These are phyloP conservation scores for Sphaerulina vaccinii DNA, from an alignment of 2,329 filamentous ascomycete species.

Conservation along the genomic window DNA sequence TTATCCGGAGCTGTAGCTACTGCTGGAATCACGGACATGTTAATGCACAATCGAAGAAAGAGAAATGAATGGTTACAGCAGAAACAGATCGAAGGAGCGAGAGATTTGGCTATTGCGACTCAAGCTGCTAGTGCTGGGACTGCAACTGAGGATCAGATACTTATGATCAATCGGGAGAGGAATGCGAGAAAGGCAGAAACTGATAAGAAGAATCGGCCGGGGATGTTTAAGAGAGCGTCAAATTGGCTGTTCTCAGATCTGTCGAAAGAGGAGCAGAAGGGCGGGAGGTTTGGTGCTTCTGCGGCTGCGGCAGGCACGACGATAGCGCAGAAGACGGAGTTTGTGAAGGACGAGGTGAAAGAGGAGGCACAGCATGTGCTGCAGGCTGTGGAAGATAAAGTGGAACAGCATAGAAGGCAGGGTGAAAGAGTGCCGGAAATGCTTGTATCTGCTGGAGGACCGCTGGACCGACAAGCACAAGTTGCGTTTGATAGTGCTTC, in stretches of 20 bases:
- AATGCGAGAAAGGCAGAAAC: conserved; percentile 59
- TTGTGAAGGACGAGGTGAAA: conserved; percentile 12
- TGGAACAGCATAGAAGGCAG: conserved; percentile 31
- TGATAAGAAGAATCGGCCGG: conserved; percentile 37
- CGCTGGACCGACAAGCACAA: conserved; percentile 48
- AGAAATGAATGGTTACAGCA: conserved; percentile 59
- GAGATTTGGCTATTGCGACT: conserved; percentile 46
- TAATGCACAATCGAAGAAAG: conserved; percentile 66
- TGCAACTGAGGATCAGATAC: conserved; percentile 52
- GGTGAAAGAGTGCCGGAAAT: conserved; percentile 32
- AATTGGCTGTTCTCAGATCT: conserved; percentile 36
- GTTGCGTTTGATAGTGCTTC: conserved; percentile 39
- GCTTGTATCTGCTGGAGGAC: conserved; percentile 40
- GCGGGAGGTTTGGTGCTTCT: conserved; percentile 36
- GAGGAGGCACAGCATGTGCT: conserved; percentile 31
- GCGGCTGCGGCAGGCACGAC: conserved; percentile 17
- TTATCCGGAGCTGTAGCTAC: conserved; percentile 60
- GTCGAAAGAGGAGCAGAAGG: conserved; percentile 40
- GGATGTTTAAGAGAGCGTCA: conserved; percentile 38
- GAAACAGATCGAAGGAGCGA: conserved; percentile 48
- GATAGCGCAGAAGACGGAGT: conserved; percentile 5
- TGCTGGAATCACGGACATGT: conserved; percentile 65
- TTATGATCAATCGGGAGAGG: conserved; percentile 58
- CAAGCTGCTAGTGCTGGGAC: conserved; percentile 44
- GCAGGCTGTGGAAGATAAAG: conserved; percentile 37